Percentiles rank a stretch among this genome's conserved stretches.
Conservation (phyloP, 2,329 filamentous ascomycete species). For the Cephalotrichum gorgonifer region DNA sequence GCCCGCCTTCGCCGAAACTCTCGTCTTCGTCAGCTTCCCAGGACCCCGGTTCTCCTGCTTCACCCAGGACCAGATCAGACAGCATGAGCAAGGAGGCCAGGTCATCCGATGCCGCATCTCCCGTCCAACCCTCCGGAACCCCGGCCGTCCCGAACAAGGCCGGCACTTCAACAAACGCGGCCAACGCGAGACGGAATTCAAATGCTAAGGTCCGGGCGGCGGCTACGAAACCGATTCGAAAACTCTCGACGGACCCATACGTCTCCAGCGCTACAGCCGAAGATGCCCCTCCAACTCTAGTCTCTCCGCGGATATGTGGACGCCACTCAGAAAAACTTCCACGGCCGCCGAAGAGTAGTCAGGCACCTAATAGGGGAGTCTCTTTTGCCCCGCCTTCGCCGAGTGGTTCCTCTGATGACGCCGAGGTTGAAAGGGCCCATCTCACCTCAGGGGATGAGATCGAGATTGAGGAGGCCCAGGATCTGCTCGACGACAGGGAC, state of each 20-base stretch:
- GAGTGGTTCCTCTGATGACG: constrained; percentile 3
- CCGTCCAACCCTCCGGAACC: background rate
- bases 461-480: background rate
- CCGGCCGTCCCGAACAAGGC: background rate
- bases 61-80: background rate
- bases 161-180: background rate
- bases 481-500: background rate
- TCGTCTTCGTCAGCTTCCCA: background rate
- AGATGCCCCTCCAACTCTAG: constrained; percentile 16
- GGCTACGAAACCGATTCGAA: constrained; percentile 17
- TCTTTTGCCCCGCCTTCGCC: constrained; percentile 1
- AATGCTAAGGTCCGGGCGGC: constrained; percentile 13
- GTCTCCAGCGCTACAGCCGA: constrained; percentile 16
- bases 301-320: constrained; percentile 18
- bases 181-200: constrained; percentile 10
- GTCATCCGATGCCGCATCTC: background rate
- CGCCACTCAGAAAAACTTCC: constrained; percentile 23
- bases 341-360: constrained; percentile 16
- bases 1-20: background rate
- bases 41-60: background rate
- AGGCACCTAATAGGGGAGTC: constrained; percentile 1
- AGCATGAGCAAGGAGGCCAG: background rate
- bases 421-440: background rate
- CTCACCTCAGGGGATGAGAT: background rate
- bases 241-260: constrained; percentile 19